These are phyloP conservation scores for Ophiorrhiza pumila DNA, from an alignment of 257 asterid species.

Conservation along the genomic window DNA sequence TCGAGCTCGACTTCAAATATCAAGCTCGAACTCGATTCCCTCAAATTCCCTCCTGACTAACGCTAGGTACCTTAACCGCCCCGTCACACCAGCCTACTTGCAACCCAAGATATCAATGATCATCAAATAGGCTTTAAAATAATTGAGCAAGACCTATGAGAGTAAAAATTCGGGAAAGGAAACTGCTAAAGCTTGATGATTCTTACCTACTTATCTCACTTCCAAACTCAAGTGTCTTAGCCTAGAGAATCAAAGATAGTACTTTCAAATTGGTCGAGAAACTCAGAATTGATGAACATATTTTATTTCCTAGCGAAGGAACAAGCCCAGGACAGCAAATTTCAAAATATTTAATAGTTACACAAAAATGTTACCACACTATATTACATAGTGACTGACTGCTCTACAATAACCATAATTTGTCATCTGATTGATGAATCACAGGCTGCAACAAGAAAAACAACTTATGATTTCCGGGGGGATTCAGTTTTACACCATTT, in stretches of 20 bases:
- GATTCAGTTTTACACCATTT: conserved; percentile 32
- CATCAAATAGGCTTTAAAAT: neutral
- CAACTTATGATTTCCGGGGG: conserved; percentile 19
- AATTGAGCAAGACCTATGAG: neutral
- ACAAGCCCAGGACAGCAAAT: neutral
- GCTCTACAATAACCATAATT: neutral
- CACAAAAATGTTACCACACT: neutral
- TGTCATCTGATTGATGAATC: neutral
- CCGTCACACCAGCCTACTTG: too few relatives aligned
- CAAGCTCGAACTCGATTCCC: too few relatives aligned
- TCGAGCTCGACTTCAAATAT: too few relatives aligned
- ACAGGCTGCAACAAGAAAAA: conserved; percentile 9
- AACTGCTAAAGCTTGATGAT: neutral
- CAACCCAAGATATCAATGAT: too few relatives aligned
- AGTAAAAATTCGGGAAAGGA: neutral
- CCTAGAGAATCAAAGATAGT: neutral
- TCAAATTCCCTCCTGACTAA: too few relatives aligned
- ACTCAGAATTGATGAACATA: too few relatives aligned
- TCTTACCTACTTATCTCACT: neutral
- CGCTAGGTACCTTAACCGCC: too few relatives aligned
- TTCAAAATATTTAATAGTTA: neutral
- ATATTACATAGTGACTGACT: neutral
- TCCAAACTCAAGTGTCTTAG: too few relatives aligned
- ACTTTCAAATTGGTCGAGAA: neutral
- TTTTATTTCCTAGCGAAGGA: neutral